Evolutionary conservation across 1,284 basidiomycete genomes (phyloP).

Genomic region (Ceratobasidium sp.): DNA sequence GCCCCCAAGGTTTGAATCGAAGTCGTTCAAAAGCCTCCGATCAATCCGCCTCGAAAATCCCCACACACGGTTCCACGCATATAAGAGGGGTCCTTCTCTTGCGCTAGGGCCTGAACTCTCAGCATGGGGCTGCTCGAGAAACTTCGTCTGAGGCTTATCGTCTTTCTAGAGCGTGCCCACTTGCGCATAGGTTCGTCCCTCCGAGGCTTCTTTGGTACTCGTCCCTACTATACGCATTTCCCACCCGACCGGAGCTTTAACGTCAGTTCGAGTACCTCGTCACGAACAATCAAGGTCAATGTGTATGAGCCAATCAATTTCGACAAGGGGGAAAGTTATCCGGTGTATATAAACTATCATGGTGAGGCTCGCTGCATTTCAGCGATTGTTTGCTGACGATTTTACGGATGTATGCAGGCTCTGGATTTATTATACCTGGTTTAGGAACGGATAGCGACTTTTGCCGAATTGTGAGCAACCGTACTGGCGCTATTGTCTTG

Average conservation of each 20-base stretch:
- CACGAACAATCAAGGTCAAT: conserved; percentile 1
- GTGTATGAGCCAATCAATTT: conserved; percentile 7
- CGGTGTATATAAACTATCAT: conserved; percentile 44
- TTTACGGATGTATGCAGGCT: neutral
- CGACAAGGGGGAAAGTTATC: conserved; percentile 5
- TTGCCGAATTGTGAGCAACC: conserved; percentile 30
- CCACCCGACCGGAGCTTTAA: conserved; percentile 3
- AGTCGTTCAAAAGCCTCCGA: neutral
- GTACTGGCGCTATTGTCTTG: conserved; percentile 32
- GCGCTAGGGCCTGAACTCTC: neutral
- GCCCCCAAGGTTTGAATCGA: neutral
- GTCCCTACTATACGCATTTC: conserved; percentile 13
- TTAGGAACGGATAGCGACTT: conserved; percentile 37
- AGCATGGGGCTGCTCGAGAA: neutral
- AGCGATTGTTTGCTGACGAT: neutral
- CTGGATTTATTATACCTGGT: conserved; percentile 24
- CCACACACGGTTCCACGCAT: neutral
- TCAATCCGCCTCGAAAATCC: neutral
- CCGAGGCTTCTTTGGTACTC: conserved; percentile 2
- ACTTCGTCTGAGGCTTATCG: neutral
- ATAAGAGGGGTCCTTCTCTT: neutral
- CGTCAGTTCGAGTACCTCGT: neutral
- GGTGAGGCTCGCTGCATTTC: conserved; percentile 4
- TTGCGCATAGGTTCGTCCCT: neutral
- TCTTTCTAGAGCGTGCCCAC: neutral